Percentiles rank a stretch among this genome's conserved stretches.
phyloP scores from a whole-genome alignment of 179 eudicot genomes.

The Vitellaria paradoxa region DNA sequence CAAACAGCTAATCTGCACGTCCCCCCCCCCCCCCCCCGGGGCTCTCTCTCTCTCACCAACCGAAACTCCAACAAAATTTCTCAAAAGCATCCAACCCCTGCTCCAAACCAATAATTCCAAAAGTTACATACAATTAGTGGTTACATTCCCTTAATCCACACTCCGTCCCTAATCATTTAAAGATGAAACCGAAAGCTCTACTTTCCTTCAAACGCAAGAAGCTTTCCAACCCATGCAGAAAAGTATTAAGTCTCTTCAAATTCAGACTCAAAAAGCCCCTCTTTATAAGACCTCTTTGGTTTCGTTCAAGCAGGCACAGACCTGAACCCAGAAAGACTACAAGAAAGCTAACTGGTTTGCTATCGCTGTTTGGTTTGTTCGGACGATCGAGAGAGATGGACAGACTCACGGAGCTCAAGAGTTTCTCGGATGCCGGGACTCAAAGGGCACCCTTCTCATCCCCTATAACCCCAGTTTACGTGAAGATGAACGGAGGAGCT shows the following conservation, averaged over 20 bases:
- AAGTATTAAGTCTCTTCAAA: constrained; percentile 35
- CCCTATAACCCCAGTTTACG: constrained; percentile 60
- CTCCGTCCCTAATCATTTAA: constrained; percentile 10
- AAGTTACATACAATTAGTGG: not conserved
- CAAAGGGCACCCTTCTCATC: constrained; percentile 50
- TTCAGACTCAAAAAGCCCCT: constrained; percentile 39
- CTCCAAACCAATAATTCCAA: not conserved
- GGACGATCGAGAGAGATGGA: constrained; percentile 52
- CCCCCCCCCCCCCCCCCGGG: not conserved
- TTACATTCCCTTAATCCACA: constrained; percentile 16
- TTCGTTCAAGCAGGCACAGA: constrained; percentile 16
- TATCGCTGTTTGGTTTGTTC: constrained; percentile 35
- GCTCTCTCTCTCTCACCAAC: not conserved
- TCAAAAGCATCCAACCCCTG: constrained; percentile 5
- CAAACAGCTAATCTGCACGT: not conserved
- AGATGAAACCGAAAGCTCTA: constrained; percentile 34
- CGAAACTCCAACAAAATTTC: constrained; percentile 5
- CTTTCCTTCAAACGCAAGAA: constrained; percentile 60
- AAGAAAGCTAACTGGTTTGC: constrained; percentile 32
- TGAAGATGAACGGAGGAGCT: constrained; percentile 19
- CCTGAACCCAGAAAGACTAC: constrained; percentile 22
- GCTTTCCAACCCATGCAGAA: constrained; percentile 53
- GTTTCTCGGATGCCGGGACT: constrained; percentile 39
- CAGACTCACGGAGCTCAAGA: constrained; percentile 36
- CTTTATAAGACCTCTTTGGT: constrained; percentile 23